A percentile compares a stretch with the other conserved stretches of the same genome.
Evolutionary conservation across 2,329 filamentous ascomycete species (phyloP).

Genomic region (Fusarium proliferatum): DNA sequence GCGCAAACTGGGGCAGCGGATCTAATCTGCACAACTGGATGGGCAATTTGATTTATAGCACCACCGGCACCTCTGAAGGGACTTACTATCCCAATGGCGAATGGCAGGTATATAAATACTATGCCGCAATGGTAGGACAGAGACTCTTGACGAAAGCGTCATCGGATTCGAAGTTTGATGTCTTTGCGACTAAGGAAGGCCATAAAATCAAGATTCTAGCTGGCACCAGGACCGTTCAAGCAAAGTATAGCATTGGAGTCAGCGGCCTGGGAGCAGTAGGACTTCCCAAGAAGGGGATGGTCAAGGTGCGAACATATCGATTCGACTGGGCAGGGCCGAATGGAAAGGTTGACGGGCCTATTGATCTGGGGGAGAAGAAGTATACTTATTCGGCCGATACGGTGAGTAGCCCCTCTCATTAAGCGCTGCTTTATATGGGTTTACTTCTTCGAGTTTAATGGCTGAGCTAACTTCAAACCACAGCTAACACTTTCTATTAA

Average conservation of each 20-base stretch:
- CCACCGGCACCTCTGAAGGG: not conserved
- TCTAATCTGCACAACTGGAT: not conserved
- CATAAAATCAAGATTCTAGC: not conserved
- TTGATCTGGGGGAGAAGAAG: not conserved
- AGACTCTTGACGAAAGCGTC: not conserved
- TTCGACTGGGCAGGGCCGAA: not conserved
- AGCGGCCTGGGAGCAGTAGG: fast-evolving
- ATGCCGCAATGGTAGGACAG: not conserved
- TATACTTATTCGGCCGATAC: not conserved
- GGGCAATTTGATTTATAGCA: not conserved
- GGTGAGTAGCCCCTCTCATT: not conserved
- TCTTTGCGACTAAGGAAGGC: not conserved
- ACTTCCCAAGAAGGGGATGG: fast-evolving
- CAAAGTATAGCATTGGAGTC: fast-evolving
- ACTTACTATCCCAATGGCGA: not conserved
- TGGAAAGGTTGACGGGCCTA: not conserved
- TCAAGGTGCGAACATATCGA: not conserved
- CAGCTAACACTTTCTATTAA: not conserved
- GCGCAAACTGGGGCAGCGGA: not conserved
- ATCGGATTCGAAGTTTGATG: not conserved
- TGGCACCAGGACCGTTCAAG: not conserved
- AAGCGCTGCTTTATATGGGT: too few relatives aligned
- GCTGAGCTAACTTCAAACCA: not conserved
- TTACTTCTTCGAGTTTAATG: too few relatives aligned
- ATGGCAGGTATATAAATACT: not conserved